Evolutionary conservation across 2,329 filamentous ascomycete species (phyloP).

Genomic region (Cercospora janseana): DNA sequence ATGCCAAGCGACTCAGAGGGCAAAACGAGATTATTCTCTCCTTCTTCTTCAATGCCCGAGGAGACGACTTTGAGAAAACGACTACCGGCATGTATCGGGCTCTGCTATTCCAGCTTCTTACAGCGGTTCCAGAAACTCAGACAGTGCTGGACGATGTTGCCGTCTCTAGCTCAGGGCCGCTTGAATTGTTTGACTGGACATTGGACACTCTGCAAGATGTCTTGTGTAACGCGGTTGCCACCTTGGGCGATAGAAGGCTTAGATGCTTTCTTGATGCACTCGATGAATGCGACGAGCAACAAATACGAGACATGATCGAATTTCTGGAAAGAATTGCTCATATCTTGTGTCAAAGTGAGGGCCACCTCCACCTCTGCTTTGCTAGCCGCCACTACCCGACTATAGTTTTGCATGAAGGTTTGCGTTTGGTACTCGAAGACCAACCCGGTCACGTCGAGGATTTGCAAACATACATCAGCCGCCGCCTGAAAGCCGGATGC

Average conservation of each 20-base stretch:
- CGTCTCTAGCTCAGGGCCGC: fast-evolving
- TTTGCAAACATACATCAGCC: constrained; percentile 38
- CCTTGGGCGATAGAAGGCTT: constrained; percentile 32
- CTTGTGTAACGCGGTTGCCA: constrained; percentile 31
- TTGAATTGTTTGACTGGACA: too few species aligned
- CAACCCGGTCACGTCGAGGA: constrained; percentile 38
- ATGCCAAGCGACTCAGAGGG: constrained; percentile 20
- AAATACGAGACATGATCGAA: constrained; percentile 41
- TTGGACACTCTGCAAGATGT: constrained; percentile 33
- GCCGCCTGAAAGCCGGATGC: constrained; percentile 33
- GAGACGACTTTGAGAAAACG: constrained; percentile 47
- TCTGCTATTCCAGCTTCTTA: constrained; percentile 49
- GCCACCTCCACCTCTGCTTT: constrained; percentile 39
- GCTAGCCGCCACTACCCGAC: constrained; percentile 49
- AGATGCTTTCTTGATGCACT: constrained; percentile 48
- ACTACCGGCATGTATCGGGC: constrained; percentile 53
- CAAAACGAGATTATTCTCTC: constrained; percentile 36
- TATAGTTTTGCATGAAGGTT: constrained; percentile 37
- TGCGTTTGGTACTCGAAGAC: constrained; percentile 39
- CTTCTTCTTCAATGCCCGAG: constrained; percentile 54
- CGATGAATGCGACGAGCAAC: constrained; percentile 46
- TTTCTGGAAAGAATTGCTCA: constrained; percentile 36
- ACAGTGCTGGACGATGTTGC: constrained; percentile 32
- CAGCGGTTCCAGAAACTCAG: constrained; percentile 38
- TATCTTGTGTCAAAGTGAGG: neutral